Base-by-base conservation (phyloP, 805 yeast genomes). In the Candida ficus region DNA sequence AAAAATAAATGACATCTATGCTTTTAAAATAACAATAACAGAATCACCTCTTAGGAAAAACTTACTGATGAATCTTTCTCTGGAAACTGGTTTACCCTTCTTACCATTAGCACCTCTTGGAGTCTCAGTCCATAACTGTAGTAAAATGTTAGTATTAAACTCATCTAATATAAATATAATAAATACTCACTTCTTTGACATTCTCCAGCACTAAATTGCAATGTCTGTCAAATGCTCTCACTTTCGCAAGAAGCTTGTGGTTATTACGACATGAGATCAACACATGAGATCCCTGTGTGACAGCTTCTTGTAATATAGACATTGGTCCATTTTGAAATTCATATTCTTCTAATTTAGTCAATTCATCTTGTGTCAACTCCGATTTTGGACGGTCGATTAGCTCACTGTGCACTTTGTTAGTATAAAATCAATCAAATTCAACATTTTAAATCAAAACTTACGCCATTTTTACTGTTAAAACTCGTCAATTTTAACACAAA, bases 31-130 rank as follows among this genome's bases (percentile, higher is more conserved):
- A 25, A 93, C 80, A 42, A 93, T 85, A 17, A 93, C 95, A 0
- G 96, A 85, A 62, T 93, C 99, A 2, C 99, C 99, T 63, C 99
- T 74, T 29, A 93, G 67, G 56, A 93, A 93, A 76, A 93, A 70
- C 63, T 93, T 93, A 44, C 89, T 77, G 4, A 91, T 78, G 58
- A 87, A 93, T 53, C 98, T 67, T 55, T 85, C 93, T 49, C 75
- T 72, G 42, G 82, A 68, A 13, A 78, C 71, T 5, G 80, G 71
- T 52, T 82, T 78, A 40, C 83, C 81, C 50, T 76, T 78, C 55
- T 82, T 83, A 6, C 93, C 95, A 38, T 79, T 77, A 50, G 78
- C 68, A 36, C 69, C 75, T 48, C 75, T 67, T 26, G 80, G 74
- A 4, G 67, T 66, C 53, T 80, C 89, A 0, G 78, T 74, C 90